Base-by-base conservation (phyloP, 2,329 filamentous ascomycete genomes). In the Penicillium psychrosexuale region DNA sequence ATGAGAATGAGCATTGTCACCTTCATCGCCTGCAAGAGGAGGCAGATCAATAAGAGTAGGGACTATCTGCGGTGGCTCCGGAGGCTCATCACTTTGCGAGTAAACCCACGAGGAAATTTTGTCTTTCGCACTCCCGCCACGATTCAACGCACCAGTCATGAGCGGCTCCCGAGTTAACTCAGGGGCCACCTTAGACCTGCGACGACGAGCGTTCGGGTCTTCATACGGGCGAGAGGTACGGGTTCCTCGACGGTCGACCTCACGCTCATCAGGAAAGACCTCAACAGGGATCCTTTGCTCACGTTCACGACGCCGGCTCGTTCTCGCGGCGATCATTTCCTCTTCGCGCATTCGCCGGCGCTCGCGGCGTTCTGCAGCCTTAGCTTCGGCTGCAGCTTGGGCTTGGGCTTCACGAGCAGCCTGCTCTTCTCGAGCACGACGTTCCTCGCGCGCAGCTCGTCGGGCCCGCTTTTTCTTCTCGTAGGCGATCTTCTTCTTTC, bases 361-460 rank as follows among this genome's bases (percentile, higher is more conserved):
- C 56, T 77, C 75, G 27, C 74, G 73, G 13, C 72, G 69, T 57
- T 75, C 72, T 12, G 73, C 70, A 5, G 70, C 72, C 58, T 67
- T 69, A 19, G 71, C 71, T 60, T 73, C 71, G 33, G 70, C 63
- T 34, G 67, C 66, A 33, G 69, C 68, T 56, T 70, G 66, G 39
- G 65, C 71, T 56, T 69, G 63, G 4, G 46, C 52, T 19, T 51
- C 46, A 5, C 47, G 38, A n/a, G 52, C 52, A 2, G 47, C 57
- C 24, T 66, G 63, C 37, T 66, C 64, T 51, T 72, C 68, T 52
- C 61, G 68, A 19, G 64, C 65, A 6, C 63, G 68, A 28, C 62
- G 55, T 51, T 60, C 62, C 47, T 64, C 64, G 22, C 63, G 60
- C 7, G 84, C 84, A 82, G 84, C 55, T 87, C 84, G 58, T 84